A percentile compares a stretch with the other conserved stretches of the same genome.
Evolutionary conservation across 148 eudicot genomes (phyloP).

Genomic region (Rhododendron griersonianum): DNA sequence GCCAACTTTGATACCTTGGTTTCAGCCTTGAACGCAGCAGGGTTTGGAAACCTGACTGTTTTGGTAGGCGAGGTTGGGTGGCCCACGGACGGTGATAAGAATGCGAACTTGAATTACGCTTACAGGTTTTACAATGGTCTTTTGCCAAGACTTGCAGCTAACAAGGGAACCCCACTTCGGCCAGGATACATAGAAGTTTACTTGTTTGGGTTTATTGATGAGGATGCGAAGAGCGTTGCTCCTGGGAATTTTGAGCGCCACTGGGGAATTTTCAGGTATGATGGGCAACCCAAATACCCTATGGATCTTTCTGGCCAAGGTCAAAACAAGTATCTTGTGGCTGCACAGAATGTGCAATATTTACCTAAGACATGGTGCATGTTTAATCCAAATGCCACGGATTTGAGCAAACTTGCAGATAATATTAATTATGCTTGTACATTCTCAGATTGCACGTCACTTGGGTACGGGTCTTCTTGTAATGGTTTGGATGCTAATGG

Average conservation of each 20-base stretch:
- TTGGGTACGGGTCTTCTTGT: constrained; percentile 81
- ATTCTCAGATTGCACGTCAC: constrained; percentile 71
- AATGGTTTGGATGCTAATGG: constrained; percentile 57
- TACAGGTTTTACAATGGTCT: constrained; percentile 72
- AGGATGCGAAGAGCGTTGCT: constrained; percentile 71
- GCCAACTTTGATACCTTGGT: constrained; percentile 86
- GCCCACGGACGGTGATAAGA: constrained; percentile 92
- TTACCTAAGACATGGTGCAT: constrained; percentile 63
- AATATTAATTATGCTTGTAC: constrained; percentile 67
- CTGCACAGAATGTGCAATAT: constrained; percentile 61
- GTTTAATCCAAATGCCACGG: constrained; percentile 57
- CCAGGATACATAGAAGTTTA: constrained; percentile 76
- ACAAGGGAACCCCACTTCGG: constrained; percentile 76
- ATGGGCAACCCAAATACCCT: constrained; percentile 80
- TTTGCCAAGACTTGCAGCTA: constrained; percentile 51
- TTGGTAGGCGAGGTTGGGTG: constrained; percentile 93
- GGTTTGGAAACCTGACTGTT: constrained; percentile 32
- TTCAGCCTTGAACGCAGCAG: constrained; percentile 56
- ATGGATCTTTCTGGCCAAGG: constrained; percentile 56
- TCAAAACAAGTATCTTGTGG: constrained; percentile 42
- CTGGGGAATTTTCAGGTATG: constrained; percentile 85
- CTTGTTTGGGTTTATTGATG: constrained; percentile 72
- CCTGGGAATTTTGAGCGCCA: constrained; percentile 86
- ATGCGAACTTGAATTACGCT: constrained; percentile 56
- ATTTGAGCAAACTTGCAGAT: constrained; percentile 52